Conservation (phyloP, 805 yeast genomes). For the Ogataea wickerhamii region DNA sequence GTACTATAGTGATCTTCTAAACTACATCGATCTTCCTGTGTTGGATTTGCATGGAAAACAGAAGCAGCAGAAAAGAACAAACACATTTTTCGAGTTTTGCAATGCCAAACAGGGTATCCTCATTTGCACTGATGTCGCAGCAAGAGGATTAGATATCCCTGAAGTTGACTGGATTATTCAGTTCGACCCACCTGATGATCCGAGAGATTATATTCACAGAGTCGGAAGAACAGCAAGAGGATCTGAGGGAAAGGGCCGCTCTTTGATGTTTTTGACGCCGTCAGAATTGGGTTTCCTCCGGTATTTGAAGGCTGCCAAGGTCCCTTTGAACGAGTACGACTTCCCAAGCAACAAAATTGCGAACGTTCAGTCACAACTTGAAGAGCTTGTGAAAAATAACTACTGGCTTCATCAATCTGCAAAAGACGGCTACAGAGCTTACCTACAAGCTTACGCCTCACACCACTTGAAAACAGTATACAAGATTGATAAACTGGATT, state of each 20-base stretch:
- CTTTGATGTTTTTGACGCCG: slow-evolving; percentile 93
- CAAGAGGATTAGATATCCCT: slow-evolving; percentile 98
- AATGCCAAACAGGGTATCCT: slow-evolving; percentile 93
- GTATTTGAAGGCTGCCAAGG: slow-evolving; percentile 93
- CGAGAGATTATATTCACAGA: slow-evolving; percentile 97
- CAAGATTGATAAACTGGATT: slow-evolving; percentile 90
- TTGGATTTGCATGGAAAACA: slow-evolving; percentile 96
- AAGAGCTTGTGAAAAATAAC: slow-evolving; percentile 84
- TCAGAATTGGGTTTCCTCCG: slow-evolving; percentile 91
- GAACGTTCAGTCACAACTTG: slow-evolving; percentile 90
- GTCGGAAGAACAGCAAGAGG: slow-evolving; percentile 99
- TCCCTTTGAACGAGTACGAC: slow-evolving; percentile 95
- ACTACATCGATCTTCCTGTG: slow-evolving; percentile 96
- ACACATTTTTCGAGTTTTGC: slow-evolving; percentile 96
- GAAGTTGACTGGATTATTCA: slow-evolving; percentile 99
- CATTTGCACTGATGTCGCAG: slow-evolving; percentile 97
- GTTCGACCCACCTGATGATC: slow-evolving; percentile 99
- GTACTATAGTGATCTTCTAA: slow-evolving; percentile 89
- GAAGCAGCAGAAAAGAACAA: slow-evolving; percentile 97
- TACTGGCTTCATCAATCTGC: slow-evolving; percentile 95
- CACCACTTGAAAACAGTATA: slow-evolving; percentile 96
- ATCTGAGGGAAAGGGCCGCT: slow-evolving; percentile 81
- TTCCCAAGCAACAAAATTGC: slow-evolving; percentile 94
- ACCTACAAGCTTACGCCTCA: slow-evolving; percentile 94
- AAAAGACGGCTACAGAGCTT: slow-evolving; percentile 95